Evolutionary conservation across 1,284 basidiomycete genomes (phyloP).

Genomic region (Malassezia japonica): DNA sequence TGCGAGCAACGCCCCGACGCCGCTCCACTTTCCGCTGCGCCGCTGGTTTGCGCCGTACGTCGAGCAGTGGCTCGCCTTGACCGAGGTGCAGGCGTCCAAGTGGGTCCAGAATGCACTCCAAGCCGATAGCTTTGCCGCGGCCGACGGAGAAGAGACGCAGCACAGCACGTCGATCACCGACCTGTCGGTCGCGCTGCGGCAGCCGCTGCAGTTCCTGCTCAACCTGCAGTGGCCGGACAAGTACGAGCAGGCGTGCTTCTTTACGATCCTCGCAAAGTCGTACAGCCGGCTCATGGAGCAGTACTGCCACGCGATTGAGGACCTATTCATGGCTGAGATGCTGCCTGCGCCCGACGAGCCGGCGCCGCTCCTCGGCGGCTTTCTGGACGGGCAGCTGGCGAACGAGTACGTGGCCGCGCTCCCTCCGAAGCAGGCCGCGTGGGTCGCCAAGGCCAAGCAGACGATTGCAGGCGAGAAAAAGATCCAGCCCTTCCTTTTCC

Average conservation of each 20-base stretch:
- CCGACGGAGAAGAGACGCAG: slow-evolving; percentile 58
- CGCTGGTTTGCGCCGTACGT: slow-evolving; percentile 79
- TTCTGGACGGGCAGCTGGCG: background rate
- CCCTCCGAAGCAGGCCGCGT: slow-evolving; percentile 61
- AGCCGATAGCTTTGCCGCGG: slow-evolving; percentile 54
- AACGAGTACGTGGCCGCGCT: slow-evolving; percentile 48
- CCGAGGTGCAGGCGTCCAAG: slow-evolving; percentile 76
- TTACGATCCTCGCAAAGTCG: slow-evolving; percentile 65
- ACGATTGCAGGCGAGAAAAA: slow-evolving; percentile 73
- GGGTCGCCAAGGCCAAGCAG: slow-evolving; percentile 85
- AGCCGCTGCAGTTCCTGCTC: slow-evolving; percentile 77
- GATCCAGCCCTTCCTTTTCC: slow-evolving; percentile 86
- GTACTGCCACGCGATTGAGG: slow-evolving; percentile 78
- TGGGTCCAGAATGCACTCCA: slow-evolving; percentile 60
- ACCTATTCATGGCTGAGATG: slow-evolving; percentile 86
- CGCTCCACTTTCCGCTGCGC: slow-evolving; percentile 24
- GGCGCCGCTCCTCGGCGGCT: background rate
- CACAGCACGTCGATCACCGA: slow-evolving; percentile 94
- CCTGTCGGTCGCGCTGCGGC: slow-evolving; percentile 83
- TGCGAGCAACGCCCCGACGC: slow-evolving; percentile 56
- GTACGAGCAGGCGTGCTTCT: slow-evolving; percentile 78
- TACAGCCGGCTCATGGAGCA: slow-evolving; percentile 83
- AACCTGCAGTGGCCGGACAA: slow-evolving; percentile 84
- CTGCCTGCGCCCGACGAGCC: slow-evolving; percentile 53
- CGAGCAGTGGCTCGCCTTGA: slow-evolving; percentile 77